Evolutionary conservation across 306 rosid genomes (phyloP), one percentile per base, ranked within the genome.

Genomic region (Clitoria ternatea): DNA sequence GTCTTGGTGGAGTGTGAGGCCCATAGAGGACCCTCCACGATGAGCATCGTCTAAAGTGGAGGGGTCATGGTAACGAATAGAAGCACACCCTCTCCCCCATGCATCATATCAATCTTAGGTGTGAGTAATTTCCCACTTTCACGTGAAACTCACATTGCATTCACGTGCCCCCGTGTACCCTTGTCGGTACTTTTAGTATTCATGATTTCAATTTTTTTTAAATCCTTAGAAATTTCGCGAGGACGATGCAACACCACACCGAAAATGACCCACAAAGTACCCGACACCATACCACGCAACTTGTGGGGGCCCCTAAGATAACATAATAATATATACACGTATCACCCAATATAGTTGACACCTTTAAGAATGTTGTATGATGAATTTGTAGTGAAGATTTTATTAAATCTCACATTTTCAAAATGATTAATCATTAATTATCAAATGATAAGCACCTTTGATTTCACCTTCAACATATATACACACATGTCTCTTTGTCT

Each of bases 151-250:
- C 85, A 56, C 74, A n/a, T 26, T 50, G 7, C 0, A 0, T 80
- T 83, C 93, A 85, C 88, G 83, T 85, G 93, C 68, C 47, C 11
- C 27, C 1, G 40, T 52, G 32, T 66, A 23, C 27, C 47, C 53
- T 39, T 85, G 88, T 88, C 88, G 69, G 72, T 63, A 55, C 77
- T 52, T 57, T 75, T 55, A 20, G 8, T 15, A 1, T 3, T 57
- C 43, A 24, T 8, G 12, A 60, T 61, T 61, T 19, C 29, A 68
- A 69, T 36, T 61, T 59, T 23, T 17, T 2, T 0, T 50, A 54
- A 2, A 29, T 40, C 6, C 40, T 27, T 0, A 0, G 15, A 0
- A 12, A 26, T 13, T 29, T 55, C 3, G 3, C 24, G 0, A 59
- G 26, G 2, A 65, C 4, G 43, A 66, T 45, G 11, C 74, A 15